These are phyloP conservation scores for Mortierella sp. DNA, from an alignment of 371 early-diverging fungal species.

Conservation along the genomic window DNA sequence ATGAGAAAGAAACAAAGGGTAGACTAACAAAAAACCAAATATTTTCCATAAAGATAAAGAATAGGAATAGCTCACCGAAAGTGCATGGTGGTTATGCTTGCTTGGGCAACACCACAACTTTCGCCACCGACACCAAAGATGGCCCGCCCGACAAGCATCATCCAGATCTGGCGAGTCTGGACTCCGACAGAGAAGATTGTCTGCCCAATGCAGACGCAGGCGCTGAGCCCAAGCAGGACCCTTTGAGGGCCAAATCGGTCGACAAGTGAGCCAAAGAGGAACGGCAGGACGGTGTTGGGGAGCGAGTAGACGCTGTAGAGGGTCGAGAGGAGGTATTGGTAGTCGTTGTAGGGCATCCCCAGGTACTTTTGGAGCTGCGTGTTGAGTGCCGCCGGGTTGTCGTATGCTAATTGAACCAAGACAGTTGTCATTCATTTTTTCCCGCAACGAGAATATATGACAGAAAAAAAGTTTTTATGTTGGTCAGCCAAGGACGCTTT, in stretches of 20 bases:
- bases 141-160: conserved; percentile 74
- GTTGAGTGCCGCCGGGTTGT: conserved; percentile 78
- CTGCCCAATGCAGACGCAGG: conserved; percentile 75
- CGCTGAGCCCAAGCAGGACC: conserved; percentile 67
- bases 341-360: conserved; percentile 68
- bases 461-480: conserved; percentile 13
- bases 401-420: conserved; percentile 63
- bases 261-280: conserved; percentile 72
- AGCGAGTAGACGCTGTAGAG: conserved; percentile 81
- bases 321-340: conserved; percentile 74
- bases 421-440: background rate
- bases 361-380: conserved; percentile 68
- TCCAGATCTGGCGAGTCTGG: conserved; percentile 52
- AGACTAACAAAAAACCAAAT: background rate
- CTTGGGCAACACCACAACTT: conserved; percentile 74
- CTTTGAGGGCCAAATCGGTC: conserved; percentile 63
- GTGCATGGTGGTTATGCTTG: conserved; percentile 48
- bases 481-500: background rate
- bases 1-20: background rate
- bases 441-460: background rate
- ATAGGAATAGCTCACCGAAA: conserved; percentile 31
- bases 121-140: conserved; percentile 83
- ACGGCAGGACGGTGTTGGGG: conserved; percentile 83
- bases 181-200: conserved; percentile 74
- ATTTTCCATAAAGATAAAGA: too few relatives aligned